Conservation (phyloP, 2,329 filamentous ascomycete species). For the Exophiala mesophila region DNA sequence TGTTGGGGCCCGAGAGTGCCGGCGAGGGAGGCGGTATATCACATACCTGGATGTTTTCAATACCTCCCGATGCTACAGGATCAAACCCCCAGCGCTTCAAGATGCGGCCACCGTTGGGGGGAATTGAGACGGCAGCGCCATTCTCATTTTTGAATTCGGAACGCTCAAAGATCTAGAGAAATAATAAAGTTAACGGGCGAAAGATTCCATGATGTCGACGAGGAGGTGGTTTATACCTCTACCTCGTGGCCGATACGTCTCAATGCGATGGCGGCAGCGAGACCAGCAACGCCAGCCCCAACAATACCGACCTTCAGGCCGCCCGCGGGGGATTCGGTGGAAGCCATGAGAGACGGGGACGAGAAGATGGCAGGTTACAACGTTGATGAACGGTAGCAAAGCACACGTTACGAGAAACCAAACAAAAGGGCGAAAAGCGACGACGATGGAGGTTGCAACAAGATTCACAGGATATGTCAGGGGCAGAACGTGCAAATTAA, state of each 20-base stretch:
- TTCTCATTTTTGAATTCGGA: constrained; percentile 33
- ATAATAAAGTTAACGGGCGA: too few relatives aligned
- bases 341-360: too few relatives aligned
- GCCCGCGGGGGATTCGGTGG: constrained; percentile 1
- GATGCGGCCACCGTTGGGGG: constrained; percentile 31
- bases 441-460: too few relatives aligned
- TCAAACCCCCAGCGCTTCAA: constrained; percentile 30
- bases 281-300: constrained; percentile 34
- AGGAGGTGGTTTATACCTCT: too few relatives aligned
- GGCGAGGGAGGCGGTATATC: background rate
- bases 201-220: too few relatives aligned
- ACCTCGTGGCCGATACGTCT: constrained; percentile 33
- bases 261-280: constrained; percentile 32
- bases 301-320: constrained; percentile 27
- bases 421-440: too few relatives aligned
- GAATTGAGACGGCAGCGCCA: constrained; percentile 32
- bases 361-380: too few relatives aligned
- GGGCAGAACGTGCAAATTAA: too few relatives aligned
- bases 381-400: too few relatives aligned
- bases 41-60: constrained; percentile 24
- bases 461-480: too few relatives aligned
- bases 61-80: constrained; percentile 23
- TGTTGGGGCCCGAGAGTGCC: background rate
- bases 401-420: too few relatives aligned
- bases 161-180: constrained; percentile 32